Evolutionary conservation across 768 basidiomycete genomes (phyloP).

Genomic region (Suillus decipiens): DNA sequence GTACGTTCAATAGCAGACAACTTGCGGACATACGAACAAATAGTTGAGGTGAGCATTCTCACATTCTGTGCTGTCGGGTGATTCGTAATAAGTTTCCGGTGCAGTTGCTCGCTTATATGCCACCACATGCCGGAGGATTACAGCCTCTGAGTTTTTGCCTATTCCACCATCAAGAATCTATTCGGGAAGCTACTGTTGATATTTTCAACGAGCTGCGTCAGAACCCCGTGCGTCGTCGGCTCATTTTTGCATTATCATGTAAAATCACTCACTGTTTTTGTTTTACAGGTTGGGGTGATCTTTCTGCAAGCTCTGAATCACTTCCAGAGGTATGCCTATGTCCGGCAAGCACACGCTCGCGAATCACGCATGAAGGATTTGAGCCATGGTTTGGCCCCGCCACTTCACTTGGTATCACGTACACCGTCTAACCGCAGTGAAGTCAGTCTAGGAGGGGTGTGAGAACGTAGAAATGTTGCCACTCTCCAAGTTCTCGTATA

Average conservation of each 20-base stretch:
- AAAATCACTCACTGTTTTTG: constrained; percentile 9
- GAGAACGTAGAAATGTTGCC: constrained; percentile 8
- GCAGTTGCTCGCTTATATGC: constrained; percentile 79
- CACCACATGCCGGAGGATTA: constrained; percentile 80
- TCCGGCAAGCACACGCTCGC: constrained; percentile 74
- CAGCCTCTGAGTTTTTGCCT: constrained; percentile 85
- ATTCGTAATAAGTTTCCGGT: not conserved
- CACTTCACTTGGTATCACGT: constrained; percentile 33
- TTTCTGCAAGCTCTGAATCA: constrained; percentile 82
- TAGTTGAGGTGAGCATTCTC: constrained; percentile 67
- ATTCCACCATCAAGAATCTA: constrained; percentile 80
- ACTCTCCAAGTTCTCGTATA: not conserved
- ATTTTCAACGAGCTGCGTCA: constrained; percentile 78
- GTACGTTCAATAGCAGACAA: constrained; percentile 71
- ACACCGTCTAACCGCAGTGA: constrained; percentile 51
- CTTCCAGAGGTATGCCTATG: constrained; percentile 87
- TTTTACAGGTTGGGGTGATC: constrained; percentile 68
- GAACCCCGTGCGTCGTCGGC: constrained; percentile 60
- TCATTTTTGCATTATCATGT: constrained; percentile 3
- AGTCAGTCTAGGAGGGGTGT: constrained; percentile 40
- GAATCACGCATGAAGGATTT: constrained; percentile 46
- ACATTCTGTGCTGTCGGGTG: not conserved
- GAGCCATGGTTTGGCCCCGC: constrained; percentile 35
- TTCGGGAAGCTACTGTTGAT: constrained; percentile 81
- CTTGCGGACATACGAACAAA: constrained; percentile 82